A percentile compares a stretch with the other conserved stretches of the same genome.
phyloP scores from a whole-genome alignment of 768 basidiomycete species.

The Suillus clintonianus region DNA sequence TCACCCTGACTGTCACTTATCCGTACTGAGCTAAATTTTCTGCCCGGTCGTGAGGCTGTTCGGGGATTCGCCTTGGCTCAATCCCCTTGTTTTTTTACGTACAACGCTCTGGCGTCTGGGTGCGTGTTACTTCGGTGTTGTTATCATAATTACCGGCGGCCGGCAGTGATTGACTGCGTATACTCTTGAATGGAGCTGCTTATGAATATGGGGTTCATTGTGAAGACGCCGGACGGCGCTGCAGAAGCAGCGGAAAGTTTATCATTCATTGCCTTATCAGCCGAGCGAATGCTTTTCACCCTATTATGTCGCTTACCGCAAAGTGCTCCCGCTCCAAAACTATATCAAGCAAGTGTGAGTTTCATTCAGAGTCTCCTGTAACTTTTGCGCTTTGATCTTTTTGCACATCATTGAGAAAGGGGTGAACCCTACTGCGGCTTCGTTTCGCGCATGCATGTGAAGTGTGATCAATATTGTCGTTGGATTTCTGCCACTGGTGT shows the following conservation, averaged over 20 bases:
- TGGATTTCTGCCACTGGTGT: background rate
- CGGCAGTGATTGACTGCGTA: background rate
- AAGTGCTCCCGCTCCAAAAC: background rate
- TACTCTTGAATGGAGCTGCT: background rate
- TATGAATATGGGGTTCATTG: background rate
- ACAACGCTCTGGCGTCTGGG: background rate
- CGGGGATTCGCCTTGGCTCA: background rate
- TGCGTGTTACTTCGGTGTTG: background rate
- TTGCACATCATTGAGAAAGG: background rate
- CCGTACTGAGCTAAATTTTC: background rate
- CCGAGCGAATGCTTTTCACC: background rate
- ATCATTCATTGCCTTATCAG: background rate
- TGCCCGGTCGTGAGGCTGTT: background rate
- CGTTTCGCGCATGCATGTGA: background rate
- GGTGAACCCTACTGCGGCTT: background rate
- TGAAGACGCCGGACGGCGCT: background rate
- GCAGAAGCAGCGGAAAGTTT: background rate
- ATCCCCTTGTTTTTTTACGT: background rate
- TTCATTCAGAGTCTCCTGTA: background rate
- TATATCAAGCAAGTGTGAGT: background rate
- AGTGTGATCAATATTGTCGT: background rate
- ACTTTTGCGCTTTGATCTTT: background rate
- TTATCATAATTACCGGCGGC: conserved; percentile 6
- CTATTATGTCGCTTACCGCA: background rate
- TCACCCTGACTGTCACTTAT: background rate